phyloP scores from a whole-genome alignment of 345 rosid species.

The Aquilaria yunnanensis region DNA sequence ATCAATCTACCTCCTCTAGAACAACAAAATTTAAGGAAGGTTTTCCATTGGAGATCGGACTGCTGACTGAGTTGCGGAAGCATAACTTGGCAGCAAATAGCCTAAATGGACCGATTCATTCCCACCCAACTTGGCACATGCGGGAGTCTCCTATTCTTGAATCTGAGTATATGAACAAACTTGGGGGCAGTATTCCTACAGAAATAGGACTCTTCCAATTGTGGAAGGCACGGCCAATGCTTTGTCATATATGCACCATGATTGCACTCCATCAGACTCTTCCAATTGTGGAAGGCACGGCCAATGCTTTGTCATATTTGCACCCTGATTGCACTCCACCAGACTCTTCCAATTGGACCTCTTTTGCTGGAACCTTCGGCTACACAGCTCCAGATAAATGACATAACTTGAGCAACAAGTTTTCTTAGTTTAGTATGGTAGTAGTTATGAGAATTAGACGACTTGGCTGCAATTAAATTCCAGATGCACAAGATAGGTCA shows the following conservation, averaged over 20 bases:
- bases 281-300: background rate
- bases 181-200: background rate
- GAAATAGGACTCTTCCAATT: conserved; percentile 1
- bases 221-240: background rate
- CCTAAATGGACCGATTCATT: background rate
- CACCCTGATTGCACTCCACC: background rate
- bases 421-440: too few relatives aligned
- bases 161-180: background rate
- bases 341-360: background rate
- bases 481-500: too few relatives aligned
- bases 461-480: too few relatives aligned
- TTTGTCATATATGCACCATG: conserved; percentile 5
- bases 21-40: conserved; percentile 2
- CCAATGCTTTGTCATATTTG: conserved; percentile 2
- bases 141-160: background rate
- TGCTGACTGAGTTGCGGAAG: background rate
- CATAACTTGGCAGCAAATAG: conserved; percentile 12
- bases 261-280: background rate
- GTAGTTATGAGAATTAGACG: too few relatives aligned
- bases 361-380: too few relatives aligned
- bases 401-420: too few relatives aligned
- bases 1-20: background rate
- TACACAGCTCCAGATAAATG: too few relatives aligned
- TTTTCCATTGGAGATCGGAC: conserved; percentile 11
- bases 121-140: conserved; percentile 3